A percentile compares a stretch with the other conserved stretches of the same genome.
Conservation (phyloP, 495 filamentous ascomycete species). For the Penicillium flavigenum region DNA sequence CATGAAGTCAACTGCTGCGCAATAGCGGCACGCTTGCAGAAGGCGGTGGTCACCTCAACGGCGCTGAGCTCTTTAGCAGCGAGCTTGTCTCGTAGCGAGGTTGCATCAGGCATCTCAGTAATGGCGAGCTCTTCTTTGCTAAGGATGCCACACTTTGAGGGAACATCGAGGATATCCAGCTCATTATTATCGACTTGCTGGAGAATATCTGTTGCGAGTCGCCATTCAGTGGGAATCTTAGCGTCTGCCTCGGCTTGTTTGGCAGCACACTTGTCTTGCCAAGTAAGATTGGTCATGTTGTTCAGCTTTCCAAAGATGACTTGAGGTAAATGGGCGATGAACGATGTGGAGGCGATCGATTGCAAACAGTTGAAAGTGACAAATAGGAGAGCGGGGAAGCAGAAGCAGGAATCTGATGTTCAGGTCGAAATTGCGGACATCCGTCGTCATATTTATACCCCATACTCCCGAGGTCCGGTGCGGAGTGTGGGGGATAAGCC, state of each 20-base stretch:
- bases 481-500: too few relatives aligned
- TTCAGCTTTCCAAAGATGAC: background rate
- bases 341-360: too few relatives aligned
- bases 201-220: background rate
- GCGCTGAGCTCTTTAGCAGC: slow-evolving; percentile 38
- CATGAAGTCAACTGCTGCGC: slow-evolving; percentile 47
- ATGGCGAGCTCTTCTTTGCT: background rate
- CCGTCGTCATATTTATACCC: too few relatives aligned
- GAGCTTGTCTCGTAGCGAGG: slow-evolving; percentile 16
- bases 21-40: slow-evolving; percentile 52
- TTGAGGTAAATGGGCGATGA: background rate
- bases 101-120: background rate
- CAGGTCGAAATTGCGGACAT: too few relatives aligned
- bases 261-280: background rate
- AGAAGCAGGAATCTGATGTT: too few relatives aligned
- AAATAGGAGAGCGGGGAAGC: too few relatives aligned
- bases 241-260: background rate
- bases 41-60: slow-evolving; percentile 47
- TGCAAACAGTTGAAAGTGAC: too few relatives aligned
- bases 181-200: background rate
- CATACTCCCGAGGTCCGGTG: too few relatives aligned
- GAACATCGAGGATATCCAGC: background rate
- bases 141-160: background rate
- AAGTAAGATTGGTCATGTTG: background rate
- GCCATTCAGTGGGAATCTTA: background rate